phyloP scores from a whole-genome alignment of 2,329 filamentous ascomycete species.

The Exophiala alcalophila region DNA sequence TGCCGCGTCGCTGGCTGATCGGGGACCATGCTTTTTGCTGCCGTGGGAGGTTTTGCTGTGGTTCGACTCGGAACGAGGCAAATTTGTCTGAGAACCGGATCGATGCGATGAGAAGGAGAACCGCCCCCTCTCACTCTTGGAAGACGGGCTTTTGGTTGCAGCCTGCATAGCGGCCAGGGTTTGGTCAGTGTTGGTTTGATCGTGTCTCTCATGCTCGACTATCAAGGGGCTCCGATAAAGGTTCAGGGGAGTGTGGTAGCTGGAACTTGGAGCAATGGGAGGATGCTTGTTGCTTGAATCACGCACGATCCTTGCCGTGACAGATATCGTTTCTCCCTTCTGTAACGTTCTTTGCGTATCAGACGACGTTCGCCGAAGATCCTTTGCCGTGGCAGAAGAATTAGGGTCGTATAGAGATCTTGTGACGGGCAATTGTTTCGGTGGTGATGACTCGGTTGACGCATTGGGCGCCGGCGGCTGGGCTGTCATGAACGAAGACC shows the following conservation, averaged over 20 bases:
- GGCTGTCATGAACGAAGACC: constrained; percentile 32
- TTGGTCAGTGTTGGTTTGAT: constrained; percentile 29
- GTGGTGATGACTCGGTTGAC: constrained; percentile 30
- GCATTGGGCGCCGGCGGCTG: constrained; percentile 32
- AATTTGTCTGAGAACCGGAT: constrained; percentile 35
- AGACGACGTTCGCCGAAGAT: constrained; percentile 7
- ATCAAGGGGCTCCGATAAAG: constrained; percentile 57
- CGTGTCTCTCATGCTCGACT: constrained; percentile 62
- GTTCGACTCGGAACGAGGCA: constrained; percentile 39
- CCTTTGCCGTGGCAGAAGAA: constrained; percentile 1
- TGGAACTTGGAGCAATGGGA: constrained; percentile 23
- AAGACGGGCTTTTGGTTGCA: constrained; percentile 23
- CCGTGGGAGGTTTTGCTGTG: constrained; percentile 40
- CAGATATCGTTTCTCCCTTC: constrained; percentile 72
- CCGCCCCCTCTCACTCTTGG: constrained; percentile 36
- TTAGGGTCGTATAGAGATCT: constrained; percentile 10
- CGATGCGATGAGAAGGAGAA: constrained; percentile 42
- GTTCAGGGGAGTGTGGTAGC: constrained; percentile 36
- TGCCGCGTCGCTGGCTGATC: constrained; percentile 37
- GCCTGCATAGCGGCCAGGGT: constrained; percentile 21
- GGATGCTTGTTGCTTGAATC: constrained; percentile 40
- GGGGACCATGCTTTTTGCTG: constrained; percentile 38
- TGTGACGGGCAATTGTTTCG: constrained; percentile 17
- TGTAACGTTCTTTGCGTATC: constrained; percentile 17
- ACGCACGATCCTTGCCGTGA: constrained; percentile 78